These are phyloP conservation scores for Botrytis fabae DNA, from an alignment of 2,329 filamentous ascomycete genomes.

Conservation along the genomic window DNA sequence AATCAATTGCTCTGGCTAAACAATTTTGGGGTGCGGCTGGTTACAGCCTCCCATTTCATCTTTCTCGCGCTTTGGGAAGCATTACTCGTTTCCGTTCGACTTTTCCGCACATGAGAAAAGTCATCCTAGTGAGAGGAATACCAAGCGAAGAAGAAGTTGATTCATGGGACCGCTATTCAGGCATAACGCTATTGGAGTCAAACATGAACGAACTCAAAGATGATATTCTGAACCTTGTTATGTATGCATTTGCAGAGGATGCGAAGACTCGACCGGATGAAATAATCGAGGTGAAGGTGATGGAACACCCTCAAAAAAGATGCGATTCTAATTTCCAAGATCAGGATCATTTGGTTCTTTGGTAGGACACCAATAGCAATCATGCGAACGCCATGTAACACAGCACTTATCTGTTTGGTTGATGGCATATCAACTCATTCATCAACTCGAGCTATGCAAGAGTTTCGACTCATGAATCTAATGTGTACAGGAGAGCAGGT, in stretches of 20 bases:
- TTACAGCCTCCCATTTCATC: slow-evolving; percentile 16
- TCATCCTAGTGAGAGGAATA: slow-evolving; percentile 12
- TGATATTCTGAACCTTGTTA: slow-evolving; percentile 3
- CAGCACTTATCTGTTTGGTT: not conserved
- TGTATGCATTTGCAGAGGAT: slow-evolving; percentile 8
- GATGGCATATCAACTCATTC: not conserved
- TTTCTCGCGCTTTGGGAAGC: slow-evolving; percentile 1
- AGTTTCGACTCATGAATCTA: not conserved
- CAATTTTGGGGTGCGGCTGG: not conserved
- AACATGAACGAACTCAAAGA: slow-evolving; percentile 5
- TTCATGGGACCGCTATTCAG: slow-evolving; percentile 16
- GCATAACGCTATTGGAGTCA: slow-evolving; percentile 10
- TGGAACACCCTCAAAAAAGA: slow-evolving; percentile 16
- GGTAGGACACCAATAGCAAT: not conserved
- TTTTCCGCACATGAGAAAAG: slow-evolving; percentile 12
- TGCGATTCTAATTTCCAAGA: not conserved
- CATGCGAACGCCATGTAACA: not conserved
- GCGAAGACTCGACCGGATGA: not conserved
- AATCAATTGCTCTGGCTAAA: slow-evolving; percentile 16
- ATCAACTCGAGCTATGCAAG: not conserved
- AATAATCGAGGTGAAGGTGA: slow-evolving; percentile 4
- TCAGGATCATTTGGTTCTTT: not conserved
- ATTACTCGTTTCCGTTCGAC: slow-evolving; percentile 6
- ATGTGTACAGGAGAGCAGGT: not conserved
- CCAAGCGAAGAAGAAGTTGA: slow-evolving; percentile 19